Conservation (phyloP, 805 yeast species). For the Ogataea paradorogensis region DNA sequence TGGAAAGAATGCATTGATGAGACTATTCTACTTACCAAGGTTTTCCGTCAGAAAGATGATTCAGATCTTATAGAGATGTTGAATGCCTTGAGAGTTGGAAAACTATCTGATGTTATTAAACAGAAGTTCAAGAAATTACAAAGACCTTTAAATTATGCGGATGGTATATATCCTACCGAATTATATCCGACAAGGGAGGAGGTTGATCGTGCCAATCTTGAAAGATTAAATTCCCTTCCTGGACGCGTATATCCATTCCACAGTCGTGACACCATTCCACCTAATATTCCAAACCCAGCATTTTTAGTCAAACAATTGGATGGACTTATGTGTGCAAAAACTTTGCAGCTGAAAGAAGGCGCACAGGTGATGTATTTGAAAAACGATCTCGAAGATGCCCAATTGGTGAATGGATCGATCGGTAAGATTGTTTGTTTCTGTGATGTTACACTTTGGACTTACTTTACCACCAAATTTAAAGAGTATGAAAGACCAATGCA, state of each 20-base stretch:
- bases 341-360: slow-evolving; percentile 65
- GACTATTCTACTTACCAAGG: slow-evolving; percentile 70
- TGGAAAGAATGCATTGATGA: slow-evolving; percentile 66
- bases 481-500: slow-evolving; percentile 23
- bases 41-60: slow-evolving; percentile 88
- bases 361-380: slow-evolving; percentile 95
- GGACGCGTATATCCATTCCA: slow-evolving; percentile 45
- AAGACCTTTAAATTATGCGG: slow-evolving; percentile 57
- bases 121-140: slow-evolving; percentile 48
- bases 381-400: slow-evolving; percentile 58
- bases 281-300: slow-evolving; percentile 7
- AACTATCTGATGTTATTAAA: slow-evolving; percentile 48
- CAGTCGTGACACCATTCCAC: slow-evolving; percentile 40
- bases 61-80: slow-evolving; percentile 70
- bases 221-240: slow-evolving; percentile 46
- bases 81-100: slow-evolving; percentile 76
- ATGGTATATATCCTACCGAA: slow-evolving; percentile 87
- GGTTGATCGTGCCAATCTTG: slow-evolving; percentile 71
- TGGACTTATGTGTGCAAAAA: slow-evolving; percentile 67
- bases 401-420: slow-evolving; percentile 85
- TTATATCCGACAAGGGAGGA: slow-evolving; percentile 82
- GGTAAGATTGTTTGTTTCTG: slow-evolving; percentile 69
- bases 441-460: slow-evolving; percentile 27
- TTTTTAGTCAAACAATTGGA: slow-evolving; percentile 24
- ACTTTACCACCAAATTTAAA: slow-evolving; percentile 23